Evolutionary conservation across 2,329 filamentous ascomycete species (phyloP).

Genomic region (Alternaria triticimaculans): DNA sequence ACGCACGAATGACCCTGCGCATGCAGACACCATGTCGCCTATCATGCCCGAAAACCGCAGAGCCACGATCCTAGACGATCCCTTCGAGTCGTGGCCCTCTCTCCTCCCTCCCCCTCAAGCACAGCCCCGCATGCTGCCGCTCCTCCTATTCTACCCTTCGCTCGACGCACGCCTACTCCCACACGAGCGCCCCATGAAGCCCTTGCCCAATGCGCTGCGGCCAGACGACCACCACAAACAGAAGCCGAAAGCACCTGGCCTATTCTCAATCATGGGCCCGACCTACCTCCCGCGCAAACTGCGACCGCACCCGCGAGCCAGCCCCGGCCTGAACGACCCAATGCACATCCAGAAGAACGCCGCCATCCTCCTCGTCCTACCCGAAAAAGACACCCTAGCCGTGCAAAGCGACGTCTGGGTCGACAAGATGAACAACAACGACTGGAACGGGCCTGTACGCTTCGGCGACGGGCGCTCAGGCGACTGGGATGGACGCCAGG

Average conservation of each 20-base stretch:
- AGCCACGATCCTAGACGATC: slow-evolving; percentile 41
- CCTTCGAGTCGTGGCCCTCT: slow-evolving; percentile 45
- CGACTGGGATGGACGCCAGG: slow-evolving; percentile 38
- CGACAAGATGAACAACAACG: slow-evolving; percentile 45
- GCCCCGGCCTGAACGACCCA: slow-evolving; percentile 48
- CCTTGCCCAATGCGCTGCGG: slow-evolving; percentile 45
- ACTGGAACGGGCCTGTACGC: slow-evolving; percentile 43
- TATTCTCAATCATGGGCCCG: slow-evolving; percentile 50
- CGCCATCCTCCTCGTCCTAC: slow-evolving; percentile 51
- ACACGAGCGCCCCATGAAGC: slow-evolving; percentile 48
- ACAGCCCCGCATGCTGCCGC: slow-evolving; percentile 45
- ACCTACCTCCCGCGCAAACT: slow-evolving; percentile 51
- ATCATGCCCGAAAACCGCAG: slow-evolving; percentile 36
- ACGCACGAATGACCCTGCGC: slow-evolving; percentile 14
- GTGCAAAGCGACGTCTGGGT: slow-evolving; percentile 54
- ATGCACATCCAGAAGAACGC: slow-evolving; percentile 47
- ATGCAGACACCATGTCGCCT: slow-evolving; percentile 32
- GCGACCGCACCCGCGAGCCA: slow-evolving; percentile 49
- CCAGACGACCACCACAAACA: slow-evolving; percentile 36
- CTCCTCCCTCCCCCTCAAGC: slow-evolving; percentile 45
- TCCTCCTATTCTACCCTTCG: slow-evolving; percentile 54
- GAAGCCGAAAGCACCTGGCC: slow-evolving; percentile 41
- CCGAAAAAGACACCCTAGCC: slow-evolving; percentile 50
- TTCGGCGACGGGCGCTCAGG: slow-evolving; percentile 43
- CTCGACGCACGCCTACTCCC: slow-evolving; percentile 52